phyloP scores from a whole-genome alignment of 2,329 filamentous ascomycete genomes.

The Verticillium nubilum region DNA sequence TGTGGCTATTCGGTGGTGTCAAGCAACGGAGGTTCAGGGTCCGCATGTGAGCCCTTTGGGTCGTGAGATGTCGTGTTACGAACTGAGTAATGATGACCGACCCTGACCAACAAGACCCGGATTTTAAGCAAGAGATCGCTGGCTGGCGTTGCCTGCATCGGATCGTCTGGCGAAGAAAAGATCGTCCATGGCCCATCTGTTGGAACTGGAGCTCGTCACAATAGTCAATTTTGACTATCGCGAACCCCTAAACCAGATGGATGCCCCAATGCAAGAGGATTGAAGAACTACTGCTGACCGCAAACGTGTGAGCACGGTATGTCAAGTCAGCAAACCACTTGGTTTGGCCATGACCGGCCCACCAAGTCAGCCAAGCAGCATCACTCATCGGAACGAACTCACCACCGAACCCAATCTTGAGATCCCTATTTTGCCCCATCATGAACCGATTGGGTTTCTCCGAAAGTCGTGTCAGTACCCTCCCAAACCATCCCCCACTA shows the following conservation, averaged over 20 bases:
- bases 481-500: background rate
- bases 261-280: no score
- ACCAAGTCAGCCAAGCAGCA: background rate
- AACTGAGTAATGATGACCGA: background rate
- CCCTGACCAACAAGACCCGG: background rate
- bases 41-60: background rate
- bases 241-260: no score
- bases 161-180: background rate
- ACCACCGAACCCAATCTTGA: background rate
- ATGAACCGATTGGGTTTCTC: background rate
- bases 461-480: background rate
- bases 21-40: background rate
- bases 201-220: no score
- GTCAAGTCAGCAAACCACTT: no score
- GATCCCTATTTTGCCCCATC: background rate
- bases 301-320: background rate
- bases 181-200: background rate
- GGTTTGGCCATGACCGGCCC: background rate
- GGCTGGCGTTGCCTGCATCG: background rate
- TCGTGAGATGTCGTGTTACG: background rate
- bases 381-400: background rate
- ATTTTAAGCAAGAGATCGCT: background rate
- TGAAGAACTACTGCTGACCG: no score
- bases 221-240: no score
- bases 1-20: background rate